phyloP scores from a whole-genome alignment of 495 filamentous ascomycete genomes.

The Polyplosphaeria fusca region DNA sequence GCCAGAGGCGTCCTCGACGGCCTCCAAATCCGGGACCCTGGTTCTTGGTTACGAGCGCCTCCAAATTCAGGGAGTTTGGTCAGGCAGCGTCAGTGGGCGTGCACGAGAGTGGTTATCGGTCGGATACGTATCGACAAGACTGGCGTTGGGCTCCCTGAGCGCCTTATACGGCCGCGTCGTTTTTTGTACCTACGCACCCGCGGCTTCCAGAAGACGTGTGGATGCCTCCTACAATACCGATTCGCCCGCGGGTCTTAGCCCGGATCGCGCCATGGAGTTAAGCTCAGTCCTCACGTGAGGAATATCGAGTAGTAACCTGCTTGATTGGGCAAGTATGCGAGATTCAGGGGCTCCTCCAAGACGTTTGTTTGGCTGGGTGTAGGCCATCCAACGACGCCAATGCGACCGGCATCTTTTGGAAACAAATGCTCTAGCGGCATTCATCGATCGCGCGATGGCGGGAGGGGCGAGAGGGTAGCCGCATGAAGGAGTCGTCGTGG shows the following conservation, averaged over 20 bases:
- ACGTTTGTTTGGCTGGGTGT: neutral
- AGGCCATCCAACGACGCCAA: neutral
- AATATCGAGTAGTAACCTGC: neutral
- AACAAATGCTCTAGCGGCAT: no score
- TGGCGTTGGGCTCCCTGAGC: neutral
- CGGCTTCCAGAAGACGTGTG: neutral
- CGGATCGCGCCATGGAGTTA: neutral
- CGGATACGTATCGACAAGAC: no score
- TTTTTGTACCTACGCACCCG: neutral
- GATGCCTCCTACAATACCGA: neutral
- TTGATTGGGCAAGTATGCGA: slow-evolving; percentile 8
- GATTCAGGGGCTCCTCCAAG: slow-evolving; percentile 1
- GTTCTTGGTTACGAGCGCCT: neutral
- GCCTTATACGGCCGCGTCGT: neutral
- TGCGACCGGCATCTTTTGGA: no score
- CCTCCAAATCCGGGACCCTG: neutral
- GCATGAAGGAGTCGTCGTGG: no score
- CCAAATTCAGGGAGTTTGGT: neutral
- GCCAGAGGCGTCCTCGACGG: neutral
- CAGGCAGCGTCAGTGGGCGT: neutral
- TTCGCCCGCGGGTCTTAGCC: neutral
- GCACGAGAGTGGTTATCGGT: no score
- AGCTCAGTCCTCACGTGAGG: neutral
- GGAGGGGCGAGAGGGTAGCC: no score
- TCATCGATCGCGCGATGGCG: no score